phyloP scores from a whole-genome alignment of 2,329 filamentous ascomycete species.

The Exophiala spinifera region DNA sequence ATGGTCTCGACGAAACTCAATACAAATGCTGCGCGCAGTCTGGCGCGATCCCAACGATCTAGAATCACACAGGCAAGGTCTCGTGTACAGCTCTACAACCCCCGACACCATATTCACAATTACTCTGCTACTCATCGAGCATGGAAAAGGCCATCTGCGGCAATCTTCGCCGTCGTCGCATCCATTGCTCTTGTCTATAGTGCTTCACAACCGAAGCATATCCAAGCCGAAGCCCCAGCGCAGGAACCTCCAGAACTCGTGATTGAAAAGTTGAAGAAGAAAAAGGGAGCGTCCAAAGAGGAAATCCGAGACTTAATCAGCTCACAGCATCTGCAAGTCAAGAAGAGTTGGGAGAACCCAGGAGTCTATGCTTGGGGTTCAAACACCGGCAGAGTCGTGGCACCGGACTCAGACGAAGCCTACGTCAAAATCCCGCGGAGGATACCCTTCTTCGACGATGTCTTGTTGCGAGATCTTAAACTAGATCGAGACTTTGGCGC shows the following conservation, averaged over 20 bases:
- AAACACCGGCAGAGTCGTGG: conserved; percentile 79
- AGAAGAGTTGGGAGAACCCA: conserved; percentile 74
- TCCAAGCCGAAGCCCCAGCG: conserved; percentile 49
- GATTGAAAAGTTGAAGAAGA: conserved; percentile 65
- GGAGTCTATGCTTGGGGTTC: conserved; percentile 94
- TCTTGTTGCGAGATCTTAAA: conserved; percentile 82
- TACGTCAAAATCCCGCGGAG: conserved; percentile 77
- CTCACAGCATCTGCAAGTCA: conserved; percentile 83
- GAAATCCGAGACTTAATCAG: conserved; percentile 74
- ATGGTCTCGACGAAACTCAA: conserved; percentile 15
- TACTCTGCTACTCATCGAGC: conserved; percentile 5
- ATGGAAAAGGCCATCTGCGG: conserved; percentile 31
- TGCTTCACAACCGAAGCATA: conserved; percentile 34
- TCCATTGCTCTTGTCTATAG: conserved; percentile 40
- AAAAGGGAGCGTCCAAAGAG: conserved; percentile 58
- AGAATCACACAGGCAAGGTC: neutral
- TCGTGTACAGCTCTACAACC: conserved; percentile 2
- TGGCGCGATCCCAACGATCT: conserved; percentile 6
- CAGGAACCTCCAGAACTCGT: conserved; percentile 53
- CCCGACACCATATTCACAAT: conserved; percentile 9
- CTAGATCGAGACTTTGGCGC: conserved; percentile 77
- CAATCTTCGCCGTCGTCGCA: conserved; percentile 41
- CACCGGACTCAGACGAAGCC: conserved; percentile 73
- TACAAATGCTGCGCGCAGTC: conserved; percentile 4
- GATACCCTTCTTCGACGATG: conserved; percentile 77